Evolutionary conservation across 805 yeast species (phyloP).

Genomic region (Kodamaea laetipori): DNA sequence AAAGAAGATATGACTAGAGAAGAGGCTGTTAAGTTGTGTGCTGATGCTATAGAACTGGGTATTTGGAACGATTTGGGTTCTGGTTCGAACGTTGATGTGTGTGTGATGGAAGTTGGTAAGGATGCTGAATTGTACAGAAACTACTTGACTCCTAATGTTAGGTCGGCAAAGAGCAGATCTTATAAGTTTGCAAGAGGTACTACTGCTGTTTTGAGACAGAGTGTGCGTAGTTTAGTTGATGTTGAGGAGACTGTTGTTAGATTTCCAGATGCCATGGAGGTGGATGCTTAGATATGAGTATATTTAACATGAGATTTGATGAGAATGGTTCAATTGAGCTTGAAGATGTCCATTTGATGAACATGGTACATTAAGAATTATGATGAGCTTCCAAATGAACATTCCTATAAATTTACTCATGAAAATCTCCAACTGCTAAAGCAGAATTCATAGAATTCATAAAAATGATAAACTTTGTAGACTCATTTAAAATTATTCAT

Average conservation of each 20-base stretch:
- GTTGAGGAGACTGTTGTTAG: conserved; percentile 63
- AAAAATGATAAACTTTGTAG: no score
- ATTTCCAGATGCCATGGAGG: conserved; percentile 45
- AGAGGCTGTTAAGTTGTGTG: conserved; percentile 87
- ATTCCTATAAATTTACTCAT: no score
- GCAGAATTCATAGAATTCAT: no score
- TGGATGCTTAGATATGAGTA: conserved; percentile 38
- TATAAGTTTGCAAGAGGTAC: conserved; percentile 92
- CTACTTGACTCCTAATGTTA: conserved; percentile 86
- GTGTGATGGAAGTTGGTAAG: conserved; percentile 93
- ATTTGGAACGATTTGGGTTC: conserved; percentile 99
- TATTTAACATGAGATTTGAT: no score
- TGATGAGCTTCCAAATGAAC: no score
- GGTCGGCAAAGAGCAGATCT: conserved; percentile 77
- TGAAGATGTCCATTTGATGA: no score
- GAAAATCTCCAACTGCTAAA: no score
- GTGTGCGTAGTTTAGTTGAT: conserved; percentile 64
- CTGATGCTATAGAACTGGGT: conserved; percentile 96
- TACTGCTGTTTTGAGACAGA: conserved; percentile 78
- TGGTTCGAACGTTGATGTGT: conserved; percentile 95
- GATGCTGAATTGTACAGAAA: conserved; percentile 85
- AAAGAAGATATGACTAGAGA: conserved; percentile 74
- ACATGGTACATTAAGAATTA: no score
- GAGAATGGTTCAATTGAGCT: no score
- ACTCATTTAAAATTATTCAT: no score